Conservation (phyloP, 768 basidiomycete genomes). For the Podaxis mareebaensis region DNA sequence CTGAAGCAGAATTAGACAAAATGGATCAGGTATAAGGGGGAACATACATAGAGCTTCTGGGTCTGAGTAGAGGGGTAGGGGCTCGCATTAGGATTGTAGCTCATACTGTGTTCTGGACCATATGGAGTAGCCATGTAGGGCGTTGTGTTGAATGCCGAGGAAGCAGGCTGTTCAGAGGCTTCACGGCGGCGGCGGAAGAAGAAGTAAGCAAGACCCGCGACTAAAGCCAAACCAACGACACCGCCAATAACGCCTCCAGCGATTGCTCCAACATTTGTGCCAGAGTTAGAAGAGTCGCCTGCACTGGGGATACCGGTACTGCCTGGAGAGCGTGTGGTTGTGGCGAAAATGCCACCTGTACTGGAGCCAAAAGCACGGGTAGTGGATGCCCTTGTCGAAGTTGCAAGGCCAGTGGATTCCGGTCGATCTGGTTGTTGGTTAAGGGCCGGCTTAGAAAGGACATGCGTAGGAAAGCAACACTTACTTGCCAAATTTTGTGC, state of each 20-base stretch:
- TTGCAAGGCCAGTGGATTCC: constrained; percentile 34
- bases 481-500: constrained; percentile 31
- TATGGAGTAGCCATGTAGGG: constrained; percentile 19
- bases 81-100: constrained; percentile 21
- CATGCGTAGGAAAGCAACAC: background rate
- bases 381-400: constrained; percentile 24
- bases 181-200: constrained; percentile 26
- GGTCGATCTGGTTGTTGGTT: constrained; percentile 26
- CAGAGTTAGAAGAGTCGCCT: background rate
- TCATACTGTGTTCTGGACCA: constrained; percentile 19
- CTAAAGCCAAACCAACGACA: constrained; percentile 44
- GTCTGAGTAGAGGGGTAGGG: constrained; percentile 26
- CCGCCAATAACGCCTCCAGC: constrained; percentile 66
- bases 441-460: background rate
- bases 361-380: background rate
- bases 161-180: constrained; percentile 12
- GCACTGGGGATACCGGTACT: background rate
- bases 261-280: constrained; percentile 32
- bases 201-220: constrained; percentile 36
- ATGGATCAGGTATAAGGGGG: background rate
- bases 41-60: constrained; percentile 40
- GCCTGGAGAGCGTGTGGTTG: background rate
- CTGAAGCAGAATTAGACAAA: constrained; percentile 20
- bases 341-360: background rate
- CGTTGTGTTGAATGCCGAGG: constrained; percentile 16